Percentiles rank a stretch among this genome's conserved stretches.
phyloP scores from a whole-genome alignment of 352 stramenopile species.

The Phytophthora agathidicida region DNA sequence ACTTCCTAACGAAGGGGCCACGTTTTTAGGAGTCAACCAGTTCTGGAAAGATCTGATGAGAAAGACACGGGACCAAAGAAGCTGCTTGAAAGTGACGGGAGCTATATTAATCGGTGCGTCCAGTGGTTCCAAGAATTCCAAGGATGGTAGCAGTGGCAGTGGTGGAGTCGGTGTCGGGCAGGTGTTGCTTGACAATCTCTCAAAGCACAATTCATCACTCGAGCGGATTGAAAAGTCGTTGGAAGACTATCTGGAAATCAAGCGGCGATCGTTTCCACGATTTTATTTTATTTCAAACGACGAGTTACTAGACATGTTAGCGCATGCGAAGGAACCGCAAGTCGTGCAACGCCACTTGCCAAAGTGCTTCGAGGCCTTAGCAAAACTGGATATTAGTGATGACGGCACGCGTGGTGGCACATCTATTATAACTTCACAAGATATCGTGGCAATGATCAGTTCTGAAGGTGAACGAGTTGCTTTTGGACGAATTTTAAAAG shows the following conservation, averaged over 20 bases:
- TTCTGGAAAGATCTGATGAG: conserved; percentile 87
- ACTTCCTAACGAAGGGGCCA: conserved; percentile 65
- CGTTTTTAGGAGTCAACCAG: conserved; percentile 69
- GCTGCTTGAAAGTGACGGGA: conserved; percentile 72
- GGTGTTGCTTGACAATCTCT: conserved; percentile 61
- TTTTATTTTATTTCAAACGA: conserved; percentile 93
- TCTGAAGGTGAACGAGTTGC: conserved; percentile 79
- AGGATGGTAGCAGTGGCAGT: conserved; percentile 10
- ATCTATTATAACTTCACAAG: conserved; percentile 29
- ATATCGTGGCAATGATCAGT: conserved; percentile 85
- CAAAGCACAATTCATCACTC: conserved; percentile 73
- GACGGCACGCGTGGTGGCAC: conserved; percentile 22
- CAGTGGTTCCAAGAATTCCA: conserved; percentile 20
- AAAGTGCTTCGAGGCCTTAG: conserved; percentile 87
- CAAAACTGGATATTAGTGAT: conserved; percentile 79
- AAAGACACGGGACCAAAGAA: conserved; percentile 59
- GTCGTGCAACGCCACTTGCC: conserved; percentile 81
- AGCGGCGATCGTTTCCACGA: conserved; percentile 81
- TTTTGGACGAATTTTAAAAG: conserved; percentile 80
- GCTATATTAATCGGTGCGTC: conserved; percentile 38
- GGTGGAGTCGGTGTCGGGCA: conserved; percentile 33
- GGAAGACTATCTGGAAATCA: conserved; percentile 85
- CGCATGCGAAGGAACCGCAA: conserved; percentile 79
- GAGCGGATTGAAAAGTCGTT: conserved; percentile 83
- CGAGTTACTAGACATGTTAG: conserved; percentile 84